phyloP scores from a whole-genome alignment of 345 rosid genomes.

The Cardiospermum halicacabum region DNA sequence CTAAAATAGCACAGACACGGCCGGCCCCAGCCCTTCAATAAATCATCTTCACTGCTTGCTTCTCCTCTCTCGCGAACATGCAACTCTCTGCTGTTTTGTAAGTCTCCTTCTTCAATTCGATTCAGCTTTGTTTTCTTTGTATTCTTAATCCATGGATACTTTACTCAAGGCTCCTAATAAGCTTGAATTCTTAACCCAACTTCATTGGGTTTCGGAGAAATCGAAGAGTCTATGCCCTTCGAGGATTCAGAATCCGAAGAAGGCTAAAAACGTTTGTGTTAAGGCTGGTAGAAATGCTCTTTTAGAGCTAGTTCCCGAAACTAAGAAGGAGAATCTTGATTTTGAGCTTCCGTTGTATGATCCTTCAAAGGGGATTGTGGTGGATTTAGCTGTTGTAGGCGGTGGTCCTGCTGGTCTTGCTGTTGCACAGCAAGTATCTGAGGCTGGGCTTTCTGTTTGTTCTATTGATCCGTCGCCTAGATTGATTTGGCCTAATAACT shows the following conservation, averaged over 20 bases:
- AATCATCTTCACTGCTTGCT: conserved; percentile 6
- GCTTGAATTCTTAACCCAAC: conserved; percentile 54
- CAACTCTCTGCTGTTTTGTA: background rate
- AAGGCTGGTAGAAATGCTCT: conserved; percentile 56
- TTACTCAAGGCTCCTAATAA: conserved; percentile 66
- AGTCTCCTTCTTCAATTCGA: too few relatives aligned
- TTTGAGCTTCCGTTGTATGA: conserved; percentile 83
- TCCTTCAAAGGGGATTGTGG: conserved; percentile 47
- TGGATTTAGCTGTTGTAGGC: conserved; percentile 92
- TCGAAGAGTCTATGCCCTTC: conserved; percentile 30
- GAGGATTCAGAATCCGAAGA: conserved; percentile 32
- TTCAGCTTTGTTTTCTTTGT: too few relatives aligned
- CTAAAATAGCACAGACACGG: background rate
- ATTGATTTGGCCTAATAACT: conserved; percentile 97
- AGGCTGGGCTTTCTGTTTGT: conserved; percentile 89
- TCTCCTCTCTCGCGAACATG: background rate
- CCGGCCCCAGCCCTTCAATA: conserved; percentile 14
- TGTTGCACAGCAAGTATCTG: conserved; percentile 90
- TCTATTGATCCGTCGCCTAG: conserved; percentile 84
- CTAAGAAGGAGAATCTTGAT: conserved; percentile 81
- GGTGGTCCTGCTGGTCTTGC: conserved; percentile 99
- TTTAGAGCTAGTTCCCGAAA: conserved; percentile 85
- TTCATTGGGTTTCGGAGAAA: conserved; percentile 56
- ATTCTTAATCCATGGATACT: conserved; percentile 55
- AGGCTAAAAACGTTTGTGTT: conserved; percentile 25